A percentile compares a stretch with the other conserved stretches of the same genome.
phyloP scores from a whole-genome alignment of 192 early-diverging fungal species.

The Coemansia guatemalensis region DNA sequence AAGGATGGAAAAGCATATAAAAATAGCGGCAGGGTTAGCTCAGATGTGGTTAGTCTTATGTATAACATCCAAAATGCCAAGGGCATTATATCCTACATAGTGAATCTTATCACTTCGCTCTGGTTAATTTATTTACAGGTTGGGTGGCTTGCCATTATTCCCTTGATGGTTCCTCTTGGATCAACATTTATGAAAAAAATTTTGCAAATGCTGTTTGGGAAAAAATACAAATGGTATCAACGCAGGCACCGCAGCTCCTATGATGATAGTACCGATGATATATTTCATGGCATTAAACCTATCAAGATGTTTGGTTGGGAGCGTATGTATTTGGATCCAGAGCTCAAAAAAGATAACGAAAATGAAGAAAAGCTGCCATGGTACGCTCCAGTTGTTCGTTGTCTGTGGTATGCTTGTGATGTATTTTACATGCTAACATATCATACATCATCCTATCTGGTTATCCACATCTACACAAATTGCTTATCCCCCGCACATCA shows the following conservation, averaged over 20 bases:
- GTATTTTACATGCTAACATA: slow-evolving; percentile 2
- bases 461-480: slow-evolving; percentile 20
- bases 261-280: slow-evolving; percentile 14
- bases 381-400: slow-evolving; percentile 28
- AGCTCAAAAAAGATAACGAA: slow-evolving; percentile 13
- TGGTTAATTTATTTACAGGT: slow-evolving; percentile 22
- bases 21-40: background rate
- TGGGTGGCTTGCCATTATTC: slow-evolving; percentile 28
- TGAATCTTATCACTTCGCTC: background rate
- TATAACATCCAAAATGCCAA: background rate
- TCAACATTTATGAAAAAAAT: background rate
- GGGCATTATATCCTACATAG: background rate
- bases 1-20: slow-evolving; percentile 2
- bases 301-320: slow-evolving; percentile 53
- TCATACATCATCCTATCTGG: slow-evolving; percentile 20
- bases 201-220: slow-evolving; percentile 15
- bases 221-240: slow-evolving; percentile 15
- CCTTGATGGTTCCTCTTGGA: slow-evolving; percentile 1
- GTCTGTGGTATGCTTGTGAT: slow-evolving; percentile 12
- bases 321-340: slow-evolving; percentile 29
- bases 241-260: background rate
- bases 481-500: background rate
- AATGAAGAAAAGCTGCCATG: slow-evolving; percentile 15
- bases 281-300: slow-evolving; percentile 26
- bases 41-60: background rate